Conservation (phyloP, 2,329 filamentous ascomycete species). For the Eutypella sp. region DNA sequence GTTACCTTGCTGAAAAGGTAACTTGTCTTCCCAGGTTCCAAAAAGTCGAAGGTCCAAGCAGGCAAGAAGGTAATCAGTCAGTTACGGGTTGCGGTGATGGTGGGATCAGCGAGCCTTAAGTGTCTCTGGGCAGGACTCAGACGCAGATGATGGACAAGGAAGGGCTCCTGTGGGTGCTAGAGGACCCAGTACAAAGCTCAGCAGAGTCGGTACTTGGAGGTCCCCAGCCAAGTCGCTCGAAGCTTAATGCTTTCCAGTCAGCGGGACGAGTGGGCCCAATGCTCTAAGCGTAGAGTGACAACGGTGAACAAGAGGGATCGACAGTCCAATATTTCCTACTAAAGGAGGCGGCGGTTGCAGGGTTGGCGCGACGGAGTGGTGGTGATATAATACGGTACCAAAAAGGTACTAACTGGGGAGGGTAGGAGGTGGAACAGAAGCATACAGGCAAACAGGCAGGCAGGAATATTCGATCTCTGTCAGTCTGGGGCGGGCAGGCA, state of each 20-base stretch:
- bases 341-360: slow-evolving; percentile 40
- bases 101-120: slow-evolving; percentile 60
- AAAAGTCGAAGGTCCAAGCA: too few relatives aligned
- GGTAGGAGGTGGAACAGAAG: slow-evolving; percentile 23
- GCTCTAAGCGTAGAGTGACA: slow-evolving; percentile 38
- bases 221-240: slow-evolving; percentile 33
- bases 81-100: slow-evolving; percentile 29
- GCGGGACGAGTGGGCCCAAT: slow-evolving; percentile 37
- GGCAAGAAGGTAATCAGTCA: slow-evolving; percentile 29
- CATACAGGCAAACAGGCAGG: too few relatives aligned
- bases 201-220: slow-evolving; percentile 34
- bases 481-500: too few relatives aligned
- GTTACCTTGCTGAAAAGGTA: slow-evolving; percentile 28
- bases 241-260: slow-evolving; percentile 39
- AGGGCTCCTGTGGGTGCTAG: slow-evolving; percentile 24
- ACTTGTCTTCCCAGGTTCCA: slow-evolving; percentile 29
- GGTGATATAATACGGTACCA: slow-evolving; percentile 14
- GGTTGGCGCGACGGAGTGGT: slow-evolving; percentile 37
- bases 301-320: slow-evolving; percentile 49
- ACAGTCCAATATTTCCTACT: slow-evolving; percentile 47
- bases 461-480: too few relatives aligned
- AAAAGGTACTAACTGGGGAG: slow-evolving; percentile 17
- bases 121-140: slow-evolving; percentile 38
- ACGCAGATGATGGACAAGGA: slow-evolving; percentile 32
- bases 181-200: slow-evolving; percentile 31